Base-by-base conservation (phyloP, 139 green algal genomes). In the Chlamydomonas applanata region DNA sequence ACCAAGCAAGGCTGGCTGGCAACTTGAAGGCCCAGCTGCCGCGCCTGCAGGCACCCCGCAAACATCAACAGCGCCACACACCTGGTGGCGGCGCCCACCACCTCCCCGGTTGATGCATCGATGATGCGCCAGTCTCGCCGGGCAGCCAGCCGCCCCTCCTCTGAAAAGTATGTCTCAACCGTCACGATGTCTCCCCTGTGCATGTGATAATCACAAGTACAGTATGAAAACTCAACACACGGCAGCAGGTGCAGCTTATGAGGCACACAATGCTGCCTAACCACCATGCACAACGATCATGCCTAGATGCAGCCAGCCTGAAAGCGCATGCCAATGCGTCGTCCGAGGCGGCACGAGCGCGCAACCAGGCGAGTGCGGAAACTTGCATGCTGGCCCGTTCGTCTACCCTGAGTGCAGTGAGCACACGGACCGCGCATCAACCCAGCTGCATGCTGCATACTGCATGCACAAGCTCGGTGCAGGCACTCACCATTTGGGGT, bases 91-190 rank as follows among this genome's bases (percentile, higher is more conserved):
- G 77, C 72, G 7, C 95, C 94, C 14, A 98, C 61, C 40, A 76
- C 29, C 35, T 86, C 46, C 0, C 88, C 85, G 0, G 88, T 94
- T 0, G 19, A 7, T 0, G 68, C 77, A 70, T 97, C 74, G 1
- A 13, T 71, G 22, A 98, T 72, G 36, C 80, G 36, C 90, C 90
- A 99, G 57, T 98, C 91, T 4, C 95, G 84, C 40, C 92, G 83
- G 3, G 88, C 91, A 0, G 82, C 78, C 1, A 98, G 72, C 25
- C 92, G 85, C 1, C 94, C 90, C 54, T 94, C 89, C 65, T 89
- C 84, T 49, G 90, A 79, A 67, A 98, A 98, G 79, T 91, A 98
- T 1, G 95, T 98, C 74, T 98, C 89, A 7, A 86, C 46, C 1
- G 25, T 35, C 49, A 90, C 77, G 1, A 86, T 64, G 59, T 87